Evolutionary conservation across 2,329 filamentous ascomycete genomes (phyloP).

Genomic region (Neonectria neomacrospora): DNA sequence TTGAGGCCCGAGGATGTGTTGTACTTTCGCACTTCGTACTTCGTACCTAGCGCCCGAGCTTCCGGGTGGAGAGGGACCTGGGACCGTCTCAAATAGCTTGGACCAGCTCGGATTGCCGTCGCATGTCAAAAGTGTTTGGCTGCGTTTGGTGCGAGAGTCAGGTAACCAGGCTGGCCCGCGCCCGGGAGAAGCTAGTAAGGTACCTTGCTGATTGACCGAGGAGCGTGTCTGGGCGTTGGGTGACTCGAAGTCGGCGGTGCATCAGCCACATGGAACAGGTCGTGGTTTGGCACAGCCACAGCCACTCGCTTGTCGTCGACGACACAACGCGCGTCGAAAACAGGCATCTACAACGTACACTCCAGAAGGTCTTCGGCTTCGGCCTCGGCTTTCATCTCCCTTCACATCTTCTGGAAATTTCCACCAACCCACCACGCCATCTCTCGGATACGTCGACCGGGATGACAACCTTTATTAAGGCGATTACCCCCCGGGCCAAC

Average conservation of each 20-base stretch:
- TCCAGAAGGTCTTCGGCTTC: not conserved
- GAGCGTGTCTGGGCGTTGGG: not conserved
- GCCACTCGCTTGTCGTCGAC: not conserved
- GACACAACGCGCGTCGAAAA: not conserved
- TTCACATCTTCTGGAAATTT: constrained; percentile 22
- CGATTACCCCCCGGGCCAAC: no score
- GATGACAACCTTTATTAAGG: not conserved
- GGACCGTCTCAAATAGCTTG: constrained; percentile 43
- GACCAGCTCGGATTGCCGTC: constrained; percentile 41
- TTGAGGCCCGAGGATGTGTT: constrained; percentile 30
- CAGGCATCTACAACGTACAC: not conserved
- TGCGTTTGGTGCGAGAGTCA: constrained; percentile 27
- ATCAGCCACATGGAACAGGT: constrained; percentile 41
- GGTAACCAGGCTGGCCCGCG: constrained; percentile 32
- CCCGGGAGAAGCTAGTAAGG: constrained; percentile 22
- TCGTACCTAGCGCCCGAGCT: constrained; percentile 44
- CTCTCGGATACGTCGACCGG: constrained; percentile 7
- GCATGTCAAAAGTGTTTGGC: constrained; percentile 39
- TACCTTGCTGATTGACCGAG: not conserved
- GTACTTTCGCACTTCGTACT: not conserved
- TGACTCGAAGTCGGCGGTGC: constrained; percentile 12
- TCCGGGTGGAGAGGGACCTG: constrained; percentile 40
- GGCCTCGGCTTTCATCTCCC: not conserved
- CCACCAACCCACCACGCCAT: constrained; percentile 19
- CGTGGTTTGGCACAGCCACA: not conserved